phyloP scores from a whole-genome alignment of 2,329 filamentous ascomycete species.

The Aphanocladium album region DNA sequence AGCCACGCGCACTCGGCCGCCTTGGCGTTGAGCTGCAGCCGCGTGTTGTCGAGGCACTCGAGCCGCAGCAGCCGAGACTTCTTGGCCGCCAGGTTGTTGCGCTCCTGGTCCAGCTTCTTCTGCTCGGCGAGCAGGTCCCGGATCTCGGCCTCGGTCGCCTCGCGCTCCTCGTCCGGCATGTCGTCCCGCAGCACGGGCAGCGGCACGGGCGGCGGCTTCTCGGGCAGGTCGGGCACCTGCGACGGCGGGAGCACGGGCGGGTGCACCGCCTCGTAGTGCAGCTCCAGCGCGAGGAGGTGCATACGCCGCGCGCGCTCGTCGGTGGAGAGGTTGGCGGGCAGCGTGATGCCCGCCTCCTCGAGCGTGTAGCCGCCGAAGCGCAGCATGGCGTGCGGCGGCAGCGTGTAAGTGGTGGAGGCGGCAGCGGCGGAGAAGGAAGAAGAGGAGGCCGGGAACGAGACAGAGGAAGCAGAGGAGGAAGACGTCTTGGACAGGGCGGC shows the following conservation, averaged over 20 bases:
- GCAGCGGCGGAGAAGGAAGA: not conserved
- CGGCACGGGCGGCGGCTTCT: constrained; percentile 21
- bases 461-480: not conserved
- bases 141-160: constrained; percentile 14
- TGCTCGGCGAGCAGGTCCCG: constrained; percentile 15
- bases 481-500: not conserved
- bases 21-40: constrained; percentile 20
- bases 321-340: constrained; percentile 16
- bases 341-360: constrained; percentile 18
- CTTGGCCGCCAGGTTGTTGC: constrained; percentile 36
- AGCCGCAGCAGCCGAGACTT: constrained; percentile 28
- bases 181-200: constrained; percentile 17
- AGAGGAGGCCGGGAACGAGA: not conserved
- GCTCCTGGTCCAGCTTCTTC: constrained; percentile 26
- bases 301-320: constrained; percentile 19
- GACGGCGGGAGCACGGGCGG: constrained; percentile 26
- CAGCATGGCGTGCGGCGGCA: not conserved
- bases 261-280: constrained; percentile 17
- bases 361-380: constrained; percentile 18
- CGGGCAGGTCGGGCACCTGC: constrained; percentile 21
- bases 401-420: not conserved
- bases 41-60: constrained; percentile 22
- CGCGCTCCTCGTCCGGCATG: not conserved
- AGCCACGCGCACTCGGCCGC: constrained; percentile 25
- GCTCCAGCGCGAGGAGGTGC: constrained; percentile 19